Percentiles rank a stretch among this genome's conserved stretches.
Evolutionary conservation across 352 stramenopile genomes (phyloP).

Genomic region (Pythium brachiatum): DNA sequence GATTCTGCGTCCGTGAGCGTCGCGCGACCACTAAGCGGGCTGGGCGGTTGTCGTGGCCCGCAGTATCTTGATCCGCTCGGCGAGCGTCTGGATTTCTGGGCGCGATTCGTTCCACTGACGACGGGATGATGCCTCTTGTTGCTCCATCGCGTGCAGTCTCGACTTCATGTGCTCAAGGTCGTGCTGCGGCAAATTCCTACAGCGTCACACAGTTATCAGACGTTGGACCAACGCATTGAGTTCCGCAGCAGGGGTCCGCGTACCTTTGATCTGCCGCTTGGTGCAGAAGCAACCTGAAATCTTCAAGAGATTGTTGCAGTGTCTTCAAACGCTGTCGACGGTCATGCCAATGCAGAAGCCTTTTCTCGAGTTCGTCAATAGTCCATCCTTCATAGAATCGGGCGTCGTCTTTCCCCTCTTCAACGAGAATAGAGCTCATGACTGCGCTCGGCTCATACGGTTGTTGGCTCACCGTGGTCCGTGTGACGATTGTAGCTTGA

Average conservation of each 20-base stretch:
- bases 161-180: constrained; percentile 19
- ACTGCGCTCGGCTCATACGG: background rate
- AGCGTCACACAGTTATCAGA: background rate
- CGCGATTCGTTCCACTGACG: constrained; percentile 20
- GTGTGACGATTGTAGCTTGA: background rate
- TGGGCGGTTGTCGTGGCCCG: background rate
- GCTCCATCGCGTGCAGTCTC: constrained; percentile 19
- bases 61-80: constrained; percentile 21
- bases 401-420: background rate
- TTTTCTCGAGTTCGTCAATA: constrained; percentile 24
- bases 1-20: constrained; percentile 23
- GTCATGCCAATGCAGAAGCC: constrained; percentile 19
- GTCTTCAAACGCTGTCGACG: constrained; percentile 19
- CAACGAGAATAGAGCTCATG: background rate
- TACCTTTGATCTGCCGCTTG: constrained; percentile 22
- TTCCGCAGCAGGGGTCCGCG: background rate
- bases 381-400: background rate
- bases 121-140: constrained; percentile 16
- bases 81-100: constrained; percentile 29
- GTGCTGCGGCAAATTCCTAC: constrained; percentile 6
- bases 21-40: background rate
- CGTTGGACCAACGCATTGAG: background rate
- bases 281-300: constrained; percentile 20
- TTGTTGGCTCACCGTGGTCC: background rate
- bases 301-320: constrained; percentile 20